Evolutionary conservation across 1,284 basidiomycete species (phyloP), one percentile per base, ranked within the genome.

Genomic region (Phlebopus sp.): DNA sequence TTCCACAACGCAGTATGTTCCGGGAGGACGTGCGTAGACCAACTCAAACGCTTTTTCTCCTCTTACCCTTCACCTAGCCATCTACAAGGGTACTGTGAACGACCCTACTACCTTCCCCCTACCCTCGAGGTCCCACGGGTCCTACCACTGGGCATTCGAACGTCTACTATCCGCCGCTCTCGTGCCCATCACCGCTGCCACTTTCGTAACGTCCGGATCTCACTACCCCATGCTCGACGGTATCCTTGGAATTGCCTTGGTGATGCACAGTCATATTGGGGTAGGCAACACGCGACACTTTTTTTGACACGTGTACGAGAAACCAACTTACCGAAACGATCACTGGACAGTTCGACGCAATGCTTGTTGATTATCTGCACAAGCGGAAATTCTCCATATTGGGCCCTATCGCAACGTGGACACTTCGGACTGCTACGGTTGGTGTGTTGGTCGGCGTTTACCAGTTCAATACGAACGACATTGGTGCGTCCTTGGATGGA

Each of bases 141-240:
- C 92, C 2, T 88, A 97, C 71, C 96, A 98, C 78, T 99, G 96
- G 96, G 85, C 92, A 1, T 97, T 98, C 64, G 96, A 99, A 71
- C 88, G 96, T 46, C 77, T 93, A 15, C 79, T 98, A 48, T 87
- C 90, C 1, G 95, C 90, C 0, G 75, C 84, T 19, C 83, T 99
- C 55, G 79, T 99, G 15, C 97, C 97, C 21, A 71, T 97, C 60
- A 94, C 92, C 15, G 87, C 78, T 23, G 86, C 86, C 31, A 87
- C 91, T 0, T 90, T 89, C 54, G 86, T 81, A 34, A 77, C 84
- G 4, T 84, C 84, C 38, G 81, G 81, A 25, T 82, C 77, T 46
- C 76, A 76, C 52, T 82, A 91, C 73, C 90, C 94, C 7, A 71
- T 95, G 57, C 70, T 97, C 30, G 96, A 99, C 66, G 96, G 90